Evolutionary conservation across 2,329 filamentous ascomycete species (phyloP), one percentile per base, ranked within the genome.

Genomic region (Leptosphaerulina australis): DNA sequence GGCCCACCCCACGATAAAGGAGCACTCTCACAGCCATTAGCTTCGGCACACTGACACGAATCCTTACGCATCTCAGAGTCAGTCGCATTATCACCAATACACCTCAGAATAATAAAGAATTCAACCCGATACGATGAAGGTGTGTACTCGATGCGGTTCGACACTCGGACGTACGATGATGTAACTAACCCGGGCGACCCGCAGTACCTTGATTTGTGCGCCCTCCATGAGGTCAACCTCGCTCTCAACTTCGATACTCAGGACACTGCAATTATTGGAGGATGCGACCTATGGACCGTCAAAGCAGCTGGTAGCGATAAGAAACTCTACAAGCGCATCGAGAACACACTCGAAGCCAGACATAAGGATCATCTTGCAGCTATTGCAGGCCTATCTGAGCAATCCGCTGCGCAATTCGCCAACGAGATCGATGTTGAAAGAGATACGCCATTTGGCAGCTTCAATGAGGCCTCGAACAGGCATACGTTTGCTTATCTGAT

Each of bases 401-500:
- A 91, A 1, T 86, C 91, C 60, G 86, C 86, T 50, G 82, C 85
- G 58, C 82, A 88, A 55, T 85, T 89, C 70, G 85, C 86, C 47
- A 74, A 76, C 50, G 75, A 79, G 46, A 68, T 94, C 68, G 86
- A 95, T 76, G 81, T 96, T 38, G 91, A 88, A 7, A 86, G 91
- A 52, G 90, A 91, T 5, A 96, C 91, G 69, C 90, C 94, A 2
- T 99, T 99, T 67, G 94, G 94, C 14, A 88, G 90, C 12, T 82
- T 99, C 50, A 92, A 89, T 53, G 89, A 97, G 65, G 85, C 91
- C 39, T 90, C 90, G 36, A 94, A 91, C 68, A 88, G 94, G 28
- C 86, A 93, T 60, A 96, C 90, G 0, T 97, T 96, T 74, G 92
- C 94, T 34, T 97, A 97, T 72, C 78, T 99, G 41, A 97, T 99